A percentile compares a stretch with the other conserved stretches of the same genome.
phyloP scores from a whole-genome alignment of 1,284 basidiomycete genomes.

The Cutaneotrichosporon sp. region DNA sequence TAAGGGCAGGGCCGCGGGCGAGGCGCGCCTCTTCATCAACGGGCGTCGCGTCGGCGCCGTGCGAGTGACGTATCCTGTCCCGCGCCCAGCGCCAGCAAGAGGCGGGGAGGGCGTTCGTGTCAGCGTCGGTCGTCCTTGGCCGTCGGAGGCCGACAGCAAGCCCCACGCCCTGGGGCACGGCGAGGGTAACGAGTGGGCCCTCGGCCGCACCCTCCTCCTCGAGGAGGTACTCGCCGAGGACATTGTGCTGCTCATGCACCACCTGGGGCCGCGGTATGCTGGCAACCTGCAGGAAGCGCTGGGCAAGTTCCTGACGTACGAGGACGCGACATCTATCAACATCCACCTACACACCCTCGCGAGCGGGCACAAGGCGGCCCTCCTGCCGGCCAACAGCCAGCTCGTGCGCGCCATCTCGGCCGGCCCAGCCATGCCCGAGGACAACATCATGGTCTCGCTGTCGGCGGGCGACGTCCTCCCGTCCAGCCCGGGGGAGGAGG shows the following conservation, averaged over 20 bases:
- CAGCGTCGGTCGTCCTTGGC: constrained; percentile 15
- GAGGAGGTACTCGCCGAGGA: constrained; percentile 52
- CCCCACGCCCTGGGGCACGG: constrained; percentile 26
- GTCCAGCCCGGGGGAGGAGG: constrained; percentile 4
- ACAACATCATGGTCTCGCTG: constrained; percentile 46
- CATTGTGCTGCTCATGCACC: constrained; percentile 48
- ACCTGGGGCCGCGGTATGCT: constrained; percentile 51
- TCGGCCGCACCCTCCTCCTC: constrained; percentile 43
- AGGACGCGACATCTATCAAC: constrained; percentile 53
- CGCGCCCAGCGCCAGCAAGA: constrained; percentile 14
- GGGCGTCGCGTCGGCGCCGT: constrained; percentile 45
- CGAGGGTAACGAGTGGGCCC: constrained; percentile 51
- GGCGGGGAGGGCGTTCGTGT: constrained; percentile 16
- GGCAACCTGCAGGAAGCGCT: constrained; percentile 53
- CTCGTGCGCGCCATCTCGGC: constrained; percentile 51
- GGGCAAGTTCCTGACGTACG: constrained; percentile 54
- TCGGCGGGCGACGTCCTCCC: constrained; percentile 41
- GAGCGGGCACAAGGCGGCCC: constrained; percentile 37
- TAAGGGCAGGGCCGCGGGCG: constrained; percentile 33
- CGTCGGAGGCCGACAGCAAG: background rate
- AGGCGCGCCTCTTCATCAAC: constrained; percentile 46
- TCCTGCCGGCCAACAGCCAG: constrained; percentile 41
- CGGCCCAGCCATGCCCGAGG: constrained; percentile 48
- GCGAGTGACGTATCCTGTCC: constrained; percentile 40
- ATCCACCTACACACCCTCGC: constrained; percentile 48